Percentiles rank a stretch among this genome's conserved stretches.
Evolutionary conservation across 805 yeast species (phyloP).

Genomic region (Candida insectalens): DNA sequence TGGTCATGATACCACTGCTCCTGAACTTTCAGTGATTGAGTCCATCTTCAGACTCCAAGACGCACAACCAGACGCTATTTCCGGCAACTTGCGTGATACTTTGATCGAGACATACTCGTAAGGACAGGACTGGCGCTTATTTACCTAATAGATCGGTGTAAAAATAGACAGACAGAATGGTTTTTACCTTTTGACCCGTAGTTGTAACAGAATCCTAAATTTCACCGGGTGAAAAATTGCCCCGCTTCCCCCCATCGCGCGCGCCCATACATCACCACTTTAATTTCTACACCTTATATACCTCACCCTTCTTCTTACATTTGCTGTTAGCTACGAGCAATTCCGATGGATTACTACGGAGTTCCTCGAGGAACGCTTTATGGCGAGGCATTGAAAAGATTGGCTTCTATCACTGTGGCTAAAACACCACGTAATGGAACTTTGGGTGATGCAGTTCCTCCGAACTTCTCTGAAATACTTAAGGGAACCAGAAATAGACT

Average conservation of each 20-base stretch:
- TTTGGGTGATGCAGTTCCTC: slow-evolving; percentile 16
- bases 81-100: slow-evolving; percentile 82
- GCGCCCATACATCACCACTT: too few relatives aligned
- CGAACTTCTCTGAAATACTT: slow-evolving; percentile 13
- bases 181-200: too few relatives aligned
- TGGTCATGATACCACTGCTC: slow-evolving; percentile 97
- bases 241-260: too few relatives aligned
- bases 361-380: slow-evolving; percentile 27
- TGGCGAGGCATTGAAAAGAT: slow-evolving; percentile 26
- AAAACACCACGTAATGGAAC: slow-evolving; percentile 10
- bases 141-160: too few relatives aligned
- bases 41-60: slow-evolving; percentile 91
- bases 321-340: neutral
- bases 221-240: too few relatives aligned
- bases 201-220: too few relatives aligned
- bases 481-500: slow-evolving; percentile 10
- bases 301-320: too few relatives aligned
- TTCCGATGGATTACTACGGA: slow-evolving; percentile 10
- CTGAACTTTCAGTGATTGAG: slow-evolving; percentile 94
- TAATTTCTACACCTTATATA: too few relatives aligned
- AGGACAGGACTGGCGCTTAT: slow-evolving; percentile 1
- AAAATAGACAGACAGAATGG: too few relatives aligned
- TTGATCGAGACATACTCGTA: slow-evolving; percentile 85
- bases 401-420: slow-evolving; percentile 25
- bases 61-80: slow-evolving; percentile 79